Base-by-base conservation (phyloP, 768 basidiomycete species). In the Brasilioporus rufonigricans region DNA sequence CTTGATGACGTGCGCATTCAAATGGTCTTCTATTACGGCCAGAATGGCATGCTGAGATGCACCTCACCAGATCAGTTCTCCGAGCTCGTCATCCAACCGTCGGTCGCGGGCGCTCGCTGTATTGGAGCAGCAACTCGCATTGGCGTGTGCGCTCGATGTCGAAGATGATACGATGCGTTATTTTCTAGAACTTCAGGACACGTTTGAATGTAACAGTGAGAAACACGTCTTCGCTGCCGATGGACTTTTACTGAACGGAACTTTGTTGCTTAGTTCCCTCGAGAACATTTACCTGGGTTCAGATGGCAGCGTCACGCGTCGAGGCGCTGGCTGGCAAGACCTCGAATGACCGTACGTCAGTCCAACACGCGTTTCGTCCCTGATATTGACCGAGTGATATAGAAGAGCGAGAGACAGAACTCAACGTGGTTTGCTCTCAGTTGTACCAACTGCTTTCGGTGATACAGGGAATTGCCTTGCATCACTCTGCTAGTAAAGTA, bases 191-290 rank as follows among this genome's bases (percentile, higher is more conserved):
- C 72, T 91, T 39, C 91, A 93, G 65, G 82, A 88, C 60, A 83
- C 83, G 1, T 92, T 93, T 60, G 87, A 93, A 67, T 90, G 86
- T 69, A 93, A 93, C 64, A 76, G 91, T 91, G 61, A 56, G 87
- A 63, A 35, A 14, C 52, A 43, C 52, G 39, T 14, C 12, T 32
- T 55, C 16, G 35, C 4, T 49, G 19, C 36, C 38, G 18, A 44
- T 27, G 11, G 38, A 47, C 33, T 26, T 26, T 46, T 51, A 31
- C 56, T 62, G 36, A 60, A 61, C 31, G 44, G 6, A 4, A 5
- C 39, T 5, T 39, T 7, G n/a, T 46, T 29, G 27, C 35, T n/a
- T 52, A 93, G 91, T 93, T 33, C 82, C 89, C 4, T 80, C 82
- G 1, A 78, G 87, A 50, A 64, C 89, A 6, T 69, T 91, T 24